Conservation (phyloP, 441 rosid genomes). For the Melastoma candidum region DNA sequence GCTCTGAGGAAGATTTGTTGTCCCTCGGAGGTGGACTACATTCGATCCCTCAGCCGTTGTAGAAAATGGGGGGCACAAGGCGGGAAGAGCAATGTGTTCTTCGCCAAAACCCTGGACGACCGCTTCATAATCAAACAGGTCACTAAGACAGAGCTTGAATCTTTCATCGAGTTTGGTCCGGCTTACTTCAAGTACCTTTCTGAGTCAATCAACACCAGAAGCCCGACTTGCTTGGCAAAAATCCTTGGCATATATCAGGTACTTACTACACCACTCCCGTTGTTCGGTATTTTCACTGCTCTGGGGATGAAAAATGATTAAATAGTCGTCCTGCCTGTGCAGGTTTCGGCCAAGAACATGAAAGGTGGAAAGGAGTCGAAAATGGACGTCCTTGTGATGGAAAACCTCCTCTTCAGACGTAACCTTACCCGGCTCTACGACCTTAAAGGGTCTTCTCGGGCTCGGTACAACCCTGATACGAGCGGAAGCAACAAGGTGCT, state of each 20-base stretch:
- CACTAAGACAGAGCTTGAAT: conserved; percentile 19
- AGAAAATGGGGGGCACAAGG: conserved; percentile 21
- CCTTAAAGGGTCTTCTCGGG: conserved; percentile 16
- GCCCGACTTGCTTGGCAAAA: conserved; percentile 17
- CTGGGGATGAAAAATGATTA: no score
- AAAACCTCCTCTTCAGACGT: conserved; percentile 17
- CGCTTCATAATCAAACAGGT: conserved; percentile 20
- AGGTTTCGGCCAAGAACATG: conserved; percentile 14
- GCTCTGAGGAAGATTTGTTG: conserved; percentile 17
- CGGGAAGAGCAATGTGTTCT: conserved; percentile 20
- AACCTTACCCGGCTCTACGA: conserved; percentile 15
- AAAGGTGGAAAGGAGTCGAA: conserved; percentile 18
- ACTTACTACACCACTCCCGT: not conserved
- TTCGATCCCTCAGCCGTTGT: conserved; percentile 17
- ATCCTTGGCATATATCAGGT: conserved; percentile 19
- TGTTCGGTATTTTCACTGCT: no score
- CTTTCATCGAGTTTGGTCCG: conserved; percentile 18
- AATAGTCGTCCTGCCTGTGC: no score
- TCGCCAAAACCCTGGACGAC: conserved; percentile 18
- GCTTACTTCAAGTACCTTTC: conserved; percentile 17
- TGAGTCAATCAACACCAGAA: conserved; percentile 6
- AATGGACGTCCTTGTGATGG: conserved; percentile 20
- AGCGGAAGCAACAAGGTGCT: conserved; percentile 16
- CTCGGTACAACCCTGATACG: conserved; percentile 15
- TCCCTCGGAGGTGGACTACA: conserved; percentile 14